Base-by-base conservation (phyloP, 352 stramenopile genomes). In the Stephanocyclus meneghinianus region DNA sequence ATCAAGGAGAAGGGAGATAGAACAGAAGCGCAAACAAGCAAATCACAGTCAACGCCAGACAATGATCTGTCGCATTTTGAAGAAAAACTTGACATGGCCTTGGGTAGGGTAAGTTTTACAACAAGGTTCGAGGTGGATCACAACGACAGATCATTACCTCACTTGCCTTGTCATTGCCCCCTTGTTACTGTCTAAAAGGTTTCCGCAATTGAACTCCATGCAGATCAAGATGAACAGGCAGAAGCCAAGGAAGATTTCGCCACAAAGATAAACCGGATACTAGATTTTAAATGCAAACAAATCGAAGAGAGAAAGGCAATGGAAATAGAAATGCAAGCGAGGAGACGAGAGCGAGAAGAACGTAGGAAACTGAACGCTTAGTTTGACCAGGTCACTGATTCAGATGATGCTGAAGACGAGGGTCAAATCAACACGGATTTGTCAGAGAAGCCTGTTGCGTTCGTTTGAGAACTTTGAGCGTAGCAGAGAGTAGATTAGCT, bases 261-360 rank as follows among this genome's bases (percentile, higher is more conserved):
- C 51, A 30, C 50, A 11, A 72, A 72, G 50, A 53, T 72, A 35
- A 53, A 72, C 21, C 7, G n/a, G 10, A 50, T 72, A 30, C 51
- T 72, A 50, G 48, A 59, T 18, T 72, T 32, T 53, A 72, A 72
- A 63, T 51, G 21, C 35, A 51, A 63, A 26, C 64, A 72, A 63
- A 72, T 72, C n/a, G 50, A 72, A 53, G 64, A 72, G 18, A 30
- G 64, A 53, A 63, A 72, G 18, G 45, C 18, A 62, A 72, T 72
- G 64, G 64, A 62, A 56, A 1, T 47, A 40, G 48, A 72, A 63
- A 62, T 63, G 32, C 45, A 72, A 63, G 64, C 48, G 3, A 72
- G 47, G 37, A 72, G 64, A 32, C 37, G 50, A 55, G 64, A 62
- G n/a, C 47, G 64, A 37, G 64, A 72, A 42, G 64, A 63, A 60